A percentile compares a stretch with the other conserved stretches of the same genome.
Conservation (phyloP, 345 rosid genomes). For the Euphorbia pulcherrima region DNA sequence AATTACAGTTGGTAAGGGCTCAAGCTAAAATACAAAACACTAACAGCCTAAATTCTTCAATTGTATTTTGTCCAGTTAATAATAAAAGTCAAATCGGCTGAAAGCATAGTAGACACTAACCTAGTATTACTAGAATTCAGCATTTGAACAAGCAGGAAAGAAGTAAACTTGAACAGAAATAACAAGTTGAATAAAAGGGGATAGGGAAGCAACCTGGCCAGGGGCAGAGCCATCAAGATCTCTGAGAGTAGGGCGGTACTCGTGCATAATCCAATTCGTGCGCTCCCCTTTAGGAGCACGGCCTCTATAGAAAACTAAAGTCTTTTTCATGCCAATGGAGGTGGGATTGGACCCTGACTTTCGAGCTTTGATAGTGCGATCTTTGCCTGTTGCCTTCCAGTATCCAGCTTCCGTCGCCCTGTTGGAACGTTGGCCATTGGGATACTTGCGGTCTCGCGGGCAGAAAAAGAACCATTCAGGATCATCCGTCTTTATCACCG, state of each 20-base stretch:
- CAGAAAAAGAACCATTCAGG: constrained; percentile 97
- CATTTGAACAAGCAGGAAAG: background rate
- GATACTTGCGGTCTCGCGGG: constrained; percentile 86
- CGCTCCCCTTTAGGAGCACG: constrained; percentile 94
- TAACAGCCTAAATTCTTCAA: too few species aligned
- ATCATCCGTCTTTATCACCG: constrained; percentile 81
- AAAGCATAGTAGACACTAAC: background rate
- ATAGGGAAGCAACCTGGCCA: constrained; percentile 51
- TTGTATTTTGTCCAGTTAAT: too few species aligned
- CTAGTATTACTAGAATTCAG: background rate
- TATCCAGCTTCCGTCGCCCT: constrained; percentile 94
- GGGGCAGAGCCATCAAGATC: constrained; percentile 77
- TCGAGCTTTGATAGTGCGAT: constrained; percentile 67
- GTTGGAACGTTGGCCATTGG: constrained; percentile 87
- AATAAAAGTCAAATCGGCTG: background rate
- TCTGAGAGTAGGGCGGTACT: constrained; percentile 69
- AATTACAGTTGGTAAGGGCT: too few species aligned
- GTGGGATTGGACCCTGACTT: constrained; percentile 29
- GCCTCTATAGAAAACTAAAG: constrained; percentile 79
- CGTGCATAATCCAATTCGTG: constrained; percentile 91
- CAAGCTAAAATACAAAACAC: too few species aligned
- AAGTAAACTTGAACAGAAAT: background rate
- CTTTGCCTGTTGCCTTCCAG: constrained; percentile 97
- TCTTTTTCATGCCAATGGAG: constrained; percentile 88
- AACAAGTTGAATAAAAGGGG: background rate